Base-by-base conservation (phyloP, 2,329 filamentous ascomycete genomes). In the Pyrenophora graminea region DNA sequence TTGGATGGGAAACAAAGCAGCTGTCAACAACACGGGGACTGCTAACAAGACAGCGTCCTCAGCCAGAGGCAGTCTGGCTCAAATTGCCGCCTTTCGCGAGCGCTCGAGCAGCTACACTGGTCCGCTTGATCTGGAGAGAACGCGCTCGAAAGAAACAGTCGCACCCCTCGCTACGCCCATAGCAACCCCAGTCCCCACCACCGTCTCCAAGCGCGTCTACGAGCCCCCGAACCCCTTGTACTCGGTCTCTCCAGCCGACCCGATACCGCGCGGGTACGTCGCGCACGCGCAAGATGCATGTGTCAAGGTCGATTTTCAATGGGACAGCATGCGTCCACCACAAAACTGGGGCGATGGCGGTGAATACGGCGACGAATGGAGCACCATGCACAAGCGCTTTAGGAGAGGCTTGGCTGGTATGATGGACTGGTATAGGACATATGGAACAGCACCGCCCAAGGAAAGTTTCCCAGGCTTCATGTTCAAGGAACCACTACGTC, bases 331-430 rank as follows among this genome's bases (percentile, higher is more conserved):
- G 81, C 83, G 89, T 12, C 77, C 82, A 2, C 85, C 89, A 0
- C 81, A 90, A 37, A 80, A 86, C 56, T 97, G 94, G 89, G 93
- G 92, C 6, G 86, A 91, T 64, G 93, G 93, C 8, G 94, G 93
- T 33, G 82, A 87, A 37, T 89, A 90, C 63, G 91, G 90, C 1
- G 94, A 99, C 73, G 94, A 97, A 74, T 99, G 94, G 94, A 89
- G 90, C 25, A 81, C 85, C 3, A 97, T 99, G 94, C 94, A 99
- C 74, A 87, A 87, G 68, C 84, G 94, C 18, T 96, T 97, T 66
- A 83, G 91, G 32, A 84, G 80, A 55, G 93, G 93, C 1, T 74
- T 97, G 33, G 86, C 89, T 59, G 84, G 85, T 38, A 82, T 97
- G 77, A 79, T 97, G 10, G 82, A 88, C 52, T 97, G 91, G 90